These are phyloP conservation scores for Typha latifolia DNA, from an alignment of 176 grass and related monocot species.

Conservation along the genomic window DNA sequence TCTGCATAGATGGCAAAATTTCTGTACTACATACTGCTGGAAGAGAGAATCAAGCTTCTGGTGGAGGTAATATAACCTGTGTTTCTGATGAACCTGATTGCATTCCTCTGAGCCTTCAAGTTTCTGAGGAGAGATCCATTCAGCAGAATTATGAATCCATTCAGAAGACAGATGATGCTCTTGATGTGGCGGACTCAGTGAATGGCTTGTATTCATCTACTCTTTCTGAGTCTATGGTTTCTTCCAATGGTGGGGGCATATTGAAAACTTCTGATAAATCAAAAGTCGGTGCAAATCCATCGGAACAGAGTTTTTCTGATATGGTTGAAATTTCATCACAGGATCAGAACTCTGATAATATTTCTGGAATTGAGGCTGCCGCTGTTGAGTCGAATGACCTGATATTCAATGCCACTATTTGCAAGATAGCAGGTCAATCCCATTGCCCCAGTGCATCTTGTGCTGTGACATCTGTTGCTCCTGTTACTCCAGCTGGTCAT, in stretches of 20 bases:
- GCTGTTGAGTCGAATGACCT: conserved; percentile 2
- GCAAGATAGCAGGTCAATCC: conserved; percentile 11
- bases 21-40: not conserved
- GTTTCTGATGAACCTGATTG: conserved; percentile 11
- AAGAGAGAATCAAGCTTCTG: not conserved
- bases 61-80: not conserved
- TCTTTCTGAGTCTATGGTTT: not conserved
- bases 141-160: not conserved
- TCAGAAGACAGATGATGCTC: not conserved
- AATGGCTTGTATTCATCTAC: not conserved
- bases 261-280: not conserved
- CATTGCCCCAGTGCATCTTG: not conserved
- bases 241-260: not conserved
- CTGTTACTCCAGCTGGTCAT: not conserved
- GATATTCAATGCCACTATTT: conserved; percentile 5
- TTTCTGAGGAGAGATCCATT: conserved; percentile 11
- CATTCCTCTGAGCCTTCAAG: conserved; percentile 12
- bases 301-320: conserved; percentile 1
- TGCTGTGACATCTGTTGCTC: conserved; percentile 3
- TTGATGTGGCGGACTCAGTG: not conserved
- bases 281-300: not conserved
- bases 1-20: conserved; percentile 20
- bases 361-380: conserved; percentile 20
- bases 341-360: not conserved
- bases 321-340: not conserved